Percentiles rank a stretch among this genome's conserved stretches.
Conservation (phyloP, 257 asterid genomes). For the Gentiana macrophylla region DNA sequence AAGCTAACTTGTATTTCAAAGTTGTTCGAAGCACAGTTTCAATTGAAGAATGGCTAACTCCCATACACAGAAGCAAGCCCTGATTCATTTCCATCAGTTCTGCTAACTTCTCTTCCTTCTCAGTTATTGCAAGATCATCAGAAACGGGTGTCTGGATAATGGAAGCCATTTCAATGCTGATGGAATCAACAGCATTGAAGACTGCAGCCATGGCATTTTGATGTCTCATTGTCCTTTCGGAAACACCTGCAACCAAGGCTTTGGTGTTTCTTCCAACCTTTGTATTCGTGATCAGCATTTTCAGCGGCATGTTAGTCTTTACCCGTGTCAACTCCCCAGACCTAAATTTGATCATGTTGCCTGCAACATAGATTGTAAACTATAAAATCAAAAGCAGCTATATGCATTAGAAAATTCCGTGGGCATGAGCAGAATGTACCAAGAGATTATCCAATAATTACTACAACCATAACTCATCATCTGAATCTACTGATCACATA, state of each 20-base stretch:
- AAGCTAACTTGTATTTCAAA: conserved; percentile 58
- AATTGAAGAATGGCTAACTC: conserved; percentile 84
- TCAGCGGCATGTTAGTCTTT: conserved; percentile 85
- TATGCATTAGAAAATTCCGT: no score
- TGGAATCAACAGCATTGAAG: conserved; percentile 74
- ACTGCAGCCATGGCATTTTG: conserved; percentile 73
- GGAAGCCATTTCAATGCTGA: conserved; percentile 71
- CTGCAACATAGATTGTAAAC: conserved; percentile 24
- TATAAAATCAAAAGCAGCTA: no score
- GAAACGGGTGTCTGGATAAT: conserved; percentile 74
- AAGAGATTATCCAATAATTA: no score
- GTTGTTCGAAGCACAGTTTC: conserved; percentile 76
- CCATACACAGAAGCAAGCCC: conserved; percentile 93
- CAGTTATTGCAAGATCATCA: conserved; percentile 82
- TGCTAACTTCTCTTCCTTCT: conserved; percentile 78
- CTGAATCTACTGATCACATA: conserved; percentile 25
- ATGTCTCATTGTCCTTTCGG: conserved; percentile 71
- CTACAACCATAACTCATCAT: not conserved
- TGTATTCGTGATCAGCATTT: conserved; percentile 91
- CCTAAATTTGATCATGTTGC: conserved; percentile 82
- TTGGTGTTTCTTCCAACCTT: conserved; percentile 89
- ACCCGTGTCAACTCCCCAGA: conserved; percentile 75
- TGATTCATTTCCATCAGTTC: conserved; percentile 95
- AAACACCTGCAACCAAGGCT: conserved; percentile 71
- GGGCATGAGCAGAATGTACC: no score